These are phyloP conservation scores for Trypanosoma avium DNA, from an alignment of 208 protist species.

Conservation along the genomic window DNA sequence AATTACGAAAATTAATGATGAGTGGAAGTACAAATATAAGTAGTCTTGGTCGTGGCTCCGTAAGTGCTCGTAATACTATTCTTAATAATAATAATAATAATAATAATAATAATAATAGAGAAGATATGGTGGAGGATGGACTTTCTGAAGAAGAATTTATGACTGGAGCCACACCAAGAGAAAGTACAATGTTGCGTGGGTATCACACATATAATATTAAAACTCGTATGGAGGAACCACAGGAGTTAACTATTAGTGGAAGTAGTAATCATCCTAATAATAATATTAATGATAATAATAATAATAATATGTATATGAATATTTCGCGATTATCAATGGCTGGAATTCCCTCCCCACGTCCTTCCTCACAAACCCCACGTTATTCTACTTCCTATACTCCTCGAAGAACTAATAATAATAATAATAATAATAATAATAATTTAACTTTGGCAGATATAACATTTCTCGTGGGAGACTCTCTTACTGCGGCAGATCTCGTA, in stretches of 20 bases:
- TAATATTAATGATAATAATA: neutral
- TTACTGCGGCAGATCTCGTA: constrained; percentile 70
- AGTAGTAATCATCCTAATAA: too few relatives aligned
- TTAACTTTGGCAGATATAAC: constrained; percentile 33
- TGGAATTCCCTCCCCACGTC: neutral
- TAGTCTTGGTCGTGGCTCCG: too few relatives aligned
- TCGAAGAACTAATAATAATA: too few relatives aligned
- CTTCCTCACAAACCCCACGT: neutral
- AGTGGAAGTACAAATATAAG: neutral
- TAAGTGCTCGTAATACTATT: neutral
- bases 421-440: too few relatives aligned
- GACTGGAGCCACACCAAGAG: constrained; percentile 11
- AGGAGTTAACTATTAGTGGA: too few relatives aligned
- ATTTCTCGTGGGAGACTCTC: constrained; percentile 71
- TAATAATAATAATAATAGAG: neutral
- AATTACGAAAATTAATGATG: constrained; percentile 29
- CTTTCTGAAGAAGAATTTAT: constrained; percentile 17
- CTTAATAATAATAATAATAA: neutral
- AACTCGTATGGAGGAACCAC: constrained; percentile 12
- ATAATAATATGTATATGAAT: neutral
- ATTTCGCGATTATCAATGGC: neutral
- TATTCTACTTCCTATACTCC: neutral
- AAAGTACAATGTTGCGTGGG: constrained; percentile 16
- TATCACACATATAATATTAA: constrained; percentile 34
- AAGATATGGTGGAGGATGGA: neutral